Percentiles rank a stretch among this genome's conserved stretches.
phyloP scores from a whole-genome alignment of 768 basidiomycete species.

The Rickenella mellea region DNA sequence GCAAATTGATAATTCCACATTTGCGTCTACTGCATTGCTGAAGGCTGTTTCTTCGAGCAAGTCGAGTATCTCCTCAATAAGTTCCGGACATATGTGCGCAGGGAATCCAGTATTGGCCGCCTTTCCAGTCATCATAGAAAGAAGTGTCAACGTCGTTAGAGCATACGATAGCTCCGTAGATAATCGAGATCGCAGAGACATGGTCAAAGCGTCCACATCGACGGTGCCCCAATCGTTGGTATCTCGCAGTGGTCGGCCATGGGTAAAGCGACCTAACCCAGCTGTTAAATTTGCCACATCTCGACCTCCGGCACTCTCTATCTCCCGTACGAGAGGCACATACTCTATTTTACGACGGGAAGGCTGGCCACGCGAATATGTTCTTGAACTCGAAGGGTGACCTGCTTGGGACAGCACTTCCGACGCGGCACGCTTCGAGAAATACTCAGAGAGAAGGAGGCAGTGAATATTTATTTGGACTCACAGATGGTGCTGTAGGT shows the following conservation, averaged over 20 bases:
- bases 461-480: no score
- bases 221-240: slow-evolving; percentile 82
- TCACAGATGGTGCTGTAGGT: no score
- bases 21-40: slow-evolving; percentile 30
- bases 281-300: slow-evolving; percentile 60
- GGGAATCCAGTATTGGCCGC: slow-evolving; percentile 56
- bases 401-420: no score
- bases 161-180: slow-evolving; percentile 83
- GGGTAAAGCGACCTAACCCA: slow-evolving; percentile 42
- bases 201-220: slow-evolving; percentile 87
- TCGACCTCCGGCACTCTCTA: slow-evolving; percentile 73
- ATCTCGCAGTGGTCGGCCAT: slow-evolving; percentile 49
- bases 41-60: slow-evolving; percentile 80
- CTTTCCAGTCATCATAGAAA: slow-evolving; percentile 69
- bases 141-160: slow-evolving; percentile 74
- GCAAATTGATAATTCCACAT: slow-evolving; percentile 10
- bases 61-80: slow-evolving; percentile 82
- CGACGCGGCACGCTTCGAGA: no score
- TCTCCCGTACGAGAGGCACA: slow-evolving; percentile 66
- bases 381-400: no score
- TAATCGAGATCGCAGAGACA: slow-evolving; percentile 84
- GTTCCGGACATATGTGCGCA: slow-evolving; percentile 63
- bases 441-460: no score
- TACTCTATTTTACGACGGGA: slow-evolving; percentile 83
- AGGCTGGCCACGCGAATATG: slow-evolving; percentile 36